phyloP scores from a whole-genome alignment of 768 basidiomycete genomes.

The Suillus plorans region DNA sequence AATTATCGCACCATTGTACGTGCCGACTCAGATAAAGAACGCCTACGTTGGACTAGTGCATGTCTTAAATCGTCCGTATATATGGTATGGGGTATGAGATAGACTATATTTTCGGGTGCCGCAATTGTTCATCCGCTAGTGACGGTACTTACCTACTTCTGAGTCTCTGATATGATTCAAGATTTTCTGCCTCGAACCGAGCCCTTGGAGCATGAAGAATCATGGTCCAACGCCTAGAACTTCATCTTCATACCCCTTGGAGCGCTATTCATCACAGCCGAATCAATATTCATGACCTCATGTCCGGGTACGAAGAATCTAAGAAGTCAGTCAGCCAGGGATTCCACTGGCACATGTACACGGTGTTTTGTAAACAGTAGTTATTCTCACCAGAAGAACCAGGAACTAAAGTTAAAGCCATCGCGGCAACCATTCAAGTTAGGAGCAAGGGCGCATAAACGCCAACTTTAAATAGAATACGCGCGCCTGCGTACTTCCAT shows the following conservation, averaged over 20 bases:
- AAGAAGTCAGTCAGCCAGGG: not conserved
- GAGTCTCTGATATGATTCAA: not conserved
- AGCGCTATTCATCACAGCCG: not conserved
- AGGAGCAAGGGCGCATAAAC: not conserved
- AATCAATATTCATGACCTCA: not conserved
- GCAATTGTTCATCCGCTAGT: not conserved
- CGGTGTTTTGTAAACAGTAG: not conserved
- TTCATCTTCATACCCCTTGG: not conserved
- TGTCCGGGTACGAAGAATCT: not conserved
- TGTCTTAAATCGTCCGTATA: not conserved
- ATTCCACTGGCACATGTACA: not conserved
- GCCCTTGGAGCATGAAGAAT: not conserved
- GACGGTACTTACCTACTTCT: not conserved
- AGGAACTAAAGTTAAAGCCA: not conserved
- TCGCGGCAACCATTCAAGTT: not conserved
- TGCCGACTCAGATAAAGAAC: not conserved
- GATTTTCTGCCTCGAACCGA: not conserved
- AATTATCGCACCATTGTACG: not conserved
- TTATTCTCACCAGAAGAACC: not conserved
- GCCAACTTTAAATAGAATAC: not conserved
- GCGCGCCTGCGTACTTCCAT: not conserved
- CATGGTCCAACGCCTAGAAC: not conserved
- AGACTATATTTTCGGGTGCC: not conserved
- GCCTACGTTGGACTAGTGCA: not conserved
- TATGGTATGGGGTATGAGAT: not conserved